phyloP scores from a whole-genome alignment of 768 basidiomycete species.

The Leucosporidium yakuticum region DNA sequence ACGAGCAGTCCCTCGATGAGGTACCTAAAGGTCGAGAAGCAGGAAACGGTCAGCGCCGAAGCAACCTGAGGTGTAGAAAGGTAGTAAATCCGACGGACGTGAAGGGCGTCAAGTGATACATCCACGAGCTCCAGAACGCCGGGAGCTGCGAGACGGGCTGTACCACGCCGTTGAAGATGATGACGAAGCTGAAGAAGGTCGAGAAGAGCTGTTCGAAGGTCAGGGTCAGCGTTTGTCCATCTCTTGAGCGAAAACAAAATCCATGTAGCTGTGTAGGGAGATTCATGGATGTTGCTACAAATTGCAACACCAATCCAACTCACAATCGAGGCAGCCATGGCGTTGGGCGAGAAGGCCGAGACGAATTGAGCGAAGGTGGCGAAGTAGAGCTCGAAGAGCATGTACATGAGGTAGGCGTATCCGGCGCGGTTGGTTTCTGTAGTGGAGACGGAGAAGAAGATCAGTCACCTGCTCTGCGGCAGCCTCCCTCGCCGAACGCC shows the following conservation, averaged over 20 bases:
- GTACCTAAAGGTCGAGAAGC: constrained; percentile 52
- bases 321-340: constrained; percentile 55
- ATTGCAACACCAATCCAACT: constrained; percentile 52
- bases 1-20: constrained; percentile 51
- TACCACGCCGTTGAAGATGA: constrained; percentile 58
- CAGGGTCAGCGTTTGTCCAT: no score
- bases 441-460: background rate
- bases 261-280: background rate
- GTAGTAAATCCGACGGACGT: no score
- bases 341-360: constrained; percentile 57
- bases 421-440: constrained; percentile 49
- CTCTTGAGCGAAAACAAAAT: background rate
- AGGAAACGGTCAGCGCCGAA: no score
- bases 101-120: constrained; percentile 45
- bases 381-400: constrained; percentile 59
- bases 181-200: constrained; percentile 30
- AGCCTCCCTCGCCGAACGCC: background rate
- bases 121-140: constrained; percentile 57
- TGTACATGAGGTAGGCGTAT: constrained; percentile 55
- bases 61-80: no score
- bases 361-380: constrained; percentile 59
- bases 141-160: constrained; percentile 59
- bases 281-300: background rate
- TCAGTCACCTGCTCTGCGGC: background rate
- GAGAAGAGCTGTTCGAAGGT: constrained; percentile 25